Conservation (phyloP, 1,284 basidiomycete genomes). For the Abortiporus biennis region DNA sequence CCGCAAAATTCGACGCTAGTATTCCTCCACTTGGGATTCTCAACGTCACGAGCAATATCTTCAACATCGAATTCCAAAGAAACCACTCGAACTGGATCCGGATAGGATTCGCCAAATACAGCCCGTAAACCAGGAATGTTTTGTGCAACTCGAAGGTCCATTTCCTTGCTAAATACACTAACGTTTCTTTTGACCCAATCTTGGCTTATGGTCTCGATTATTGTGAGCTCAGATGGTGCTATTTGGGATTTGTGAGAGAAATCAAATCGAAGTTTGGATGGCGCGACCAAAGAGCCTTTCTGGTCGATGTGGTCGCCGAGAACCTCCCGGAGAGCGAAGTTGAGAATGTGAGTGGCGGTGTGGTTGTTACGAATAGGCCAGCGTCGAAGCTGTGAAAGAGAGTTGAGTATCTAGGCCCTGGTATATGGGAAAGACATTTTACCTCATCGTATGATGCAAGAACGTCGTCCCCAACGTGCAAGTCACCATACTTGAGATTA, state of each 20-base stretch:
- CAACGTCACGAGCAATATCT: conserved; percentile 80
- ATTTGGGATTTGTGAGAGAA: conserved; percentile 96
- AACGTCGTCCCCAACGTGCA: conserved; percentile 66
- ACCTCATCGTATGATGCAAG: conserved; percentile 75
- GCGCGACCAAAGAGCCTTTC: conserved; percentile 95
- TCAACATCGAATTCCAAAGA: conserved; percentile 84
- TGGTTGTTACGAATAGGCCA: conserved; percentile 98
- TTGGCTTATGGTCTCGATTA: conserved; percentile 81
- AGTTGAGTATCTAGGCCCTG: conserved; percentile 4
- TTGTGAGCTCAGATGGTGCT: conserved; percentile 63
- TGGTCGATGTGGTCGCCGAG: conserved; percentile 98
- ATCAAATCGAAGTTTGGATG: conserved; percentile 94
- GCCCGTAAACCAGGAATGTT: conserved; percentile 92
- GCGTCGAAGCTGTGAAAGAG: conserved; percentile 65
- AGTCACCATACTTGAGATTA: conserved; percentile 70
- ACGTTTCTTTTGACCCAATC: conserved; percentile 92
- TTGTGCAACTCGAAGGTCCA: conserved; percentile 76
- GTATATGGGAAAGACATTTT: conserved; percentile 13
- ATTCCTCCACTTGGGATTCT: conserved; percentile 84
- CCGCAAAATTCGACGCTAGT: conserved; percentile 98
- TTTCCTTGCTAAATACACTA: conserved; percentile 83
- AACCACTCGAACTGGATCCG: conserved; percentile 96
- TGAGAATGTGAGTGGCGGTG: conserved; percentile 98
- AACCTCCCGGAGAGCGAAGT: conserved; percentile 87
- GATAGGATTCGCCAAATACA: conserved; percentile 97